Evolutionary conservation across 139 green algal species (phyloP).

Genomic region (Chlorella ohadii): DNA sequence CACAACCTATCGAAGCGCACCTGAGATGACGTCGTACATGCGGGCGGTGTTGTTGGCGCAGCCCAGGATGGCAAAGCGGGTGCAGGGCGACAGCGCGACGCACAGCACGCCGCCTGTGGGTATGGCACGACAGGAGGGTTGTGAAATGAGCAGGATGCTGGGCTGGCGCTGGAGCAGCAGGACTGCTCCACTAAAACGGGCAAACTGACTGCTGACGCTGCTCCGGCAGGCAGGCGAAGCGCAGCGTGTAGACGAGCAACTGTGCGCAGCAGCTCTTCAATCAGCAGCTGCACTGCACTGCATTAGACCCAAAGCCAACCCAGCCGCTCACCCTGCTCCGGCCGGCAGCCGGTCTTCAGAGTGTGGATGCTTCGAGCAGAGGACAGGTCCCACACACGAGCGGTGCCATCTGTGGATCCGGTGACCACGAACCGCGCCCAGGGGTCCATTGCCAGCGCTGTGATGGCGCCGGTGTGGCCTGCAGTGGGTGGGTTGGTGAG

Average conservation of each 20-base stretch:
- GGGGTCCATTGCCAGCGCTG: conserved; percentile 59
- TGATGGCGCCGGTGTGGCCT: conserved; percentile 58
- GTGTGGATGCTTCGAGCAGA: conserved; percentile 30
- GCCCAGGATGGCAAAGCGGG: conserved; percentile 48
- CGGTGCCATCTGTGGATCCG: conserved; percentile 60
- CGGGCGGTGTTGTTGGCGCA: conserved; percentile 59
- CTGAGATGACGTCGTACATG: conserved; percentile 67
- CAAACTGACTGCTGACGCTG: conserved; percentile 9
- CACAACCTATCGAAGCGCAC: background rate
- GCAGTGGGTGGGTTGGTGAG: background rate
- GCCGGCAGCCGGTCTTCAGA: background rate
- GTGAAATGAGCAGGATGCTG: too few relatives aligned
- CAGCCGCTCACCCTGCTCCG: conserved; percentile 13
- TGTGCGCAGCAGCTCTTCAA: too few relatives aligned
- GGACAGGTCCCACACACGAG: conserved; percentile 71
- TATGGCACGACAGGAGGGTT: too few relatives aligned
- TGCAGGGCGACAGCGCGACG: conserved; percentile 59
- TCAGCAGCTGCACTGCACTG: too few relatives aligned
- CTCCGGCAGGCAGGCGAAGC: background rate
- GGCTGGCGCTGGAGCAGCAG: background rate
- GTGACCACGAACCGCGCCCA: conserved; percentile 74
- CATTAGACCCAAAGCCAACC: too few relatives aligned
- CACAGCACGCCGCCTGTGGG: conserved; percentile 34
- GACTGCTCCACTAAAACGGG: too few relatives aligned
- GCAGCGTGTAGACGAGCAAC: conserved; percentile 28